Base-by-base conservation (phyloP, 2,329 filamentous ascomycete genomes). In the Claviceps capensis region DNA sequence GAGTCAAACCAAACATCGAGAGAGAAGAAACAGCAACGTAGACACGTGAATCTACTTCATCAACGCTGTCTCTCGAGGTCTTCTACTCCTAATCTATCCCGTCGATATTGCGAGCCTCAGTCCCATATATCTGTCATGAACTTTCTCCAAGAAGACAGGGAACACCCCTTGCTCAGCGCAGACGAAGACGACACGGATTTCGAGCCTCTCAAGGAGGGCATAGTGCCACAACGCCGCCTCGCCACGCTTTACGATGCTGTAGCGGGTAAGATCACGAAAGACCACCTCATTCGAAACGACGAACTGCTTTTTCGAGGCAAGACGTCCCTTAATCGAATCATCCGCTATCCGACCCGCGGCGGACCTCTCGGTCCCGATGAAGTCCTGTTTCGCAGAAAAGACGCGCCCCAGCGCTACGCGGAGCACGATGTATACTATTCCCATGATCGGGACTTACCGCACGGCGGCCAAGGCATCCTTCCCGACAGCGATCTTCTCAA, bases 341-440 rank as follows among this genome's bases (percentile, higher is more conserved):
- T 57, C 54, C 60, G 56, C 47, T 56, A 62, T 48, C 60, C 58
- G n/a, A 63, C 61, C 30, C 62, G 57, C 23, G 57, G 57, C 47
- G 56, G 52, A 13, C 61, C 63, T 8, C 67, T 86, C 5, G 72
- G 82, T 2, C 84, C 86, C 2, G 85, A 88, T 51, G 81, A 87
- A 53, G 79, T 84, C 1, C 74, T 90, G 4, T 89, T 87, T 64
- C 78, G 78, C 30, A 76, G 77, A 47, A 72, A 72, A 56, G 70
- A 77, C 54, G 85, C 85, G 1, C 85, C 85, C 2, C 67, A 72
- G 19, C 79, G 85, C 50, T 88, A 81, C 61, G 77, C 77, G 51
- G 85, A 89, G 65, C 75, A 80, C 54, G 85, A 89, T 65, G 72
- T 84, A 55, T 90, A 89, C 68, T 79, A 78, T 59, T 77, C 82